Conservation (phyloP, 805 yeast species). For the Starmera caribaea region DNA sequence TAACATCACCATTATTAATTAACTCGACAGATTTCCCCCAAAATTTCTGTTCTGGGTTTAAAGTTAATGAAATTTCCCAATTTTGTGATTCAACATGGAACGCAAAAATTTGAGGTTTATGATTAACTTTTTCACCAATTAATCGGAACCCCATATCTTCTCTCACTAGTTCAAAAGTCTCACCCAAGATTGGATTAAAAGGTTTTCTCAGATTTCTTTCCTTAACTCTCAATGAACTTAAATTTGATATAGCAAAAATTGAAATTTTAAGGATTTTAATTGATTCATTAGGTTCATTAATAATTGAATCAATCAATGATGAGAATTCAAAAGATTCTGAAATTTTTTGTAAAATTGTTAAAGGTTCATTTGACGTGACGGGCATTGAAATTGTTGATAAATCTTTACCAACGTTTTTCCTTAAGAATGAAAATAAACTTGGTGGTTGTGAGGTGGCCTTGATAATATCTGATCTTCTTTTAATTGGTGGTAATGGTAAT, state of each 20-base stretch:
- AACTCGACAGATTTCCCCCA: slow-evolving; percentile 94
- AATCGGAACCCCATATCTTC: slow-evolving; percentile 72
- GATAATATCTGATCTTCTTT: slow-evolving; percentile 50
- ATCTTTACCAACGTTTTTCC: slow-evolving; percentile 92
- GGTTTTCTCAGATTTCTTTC: slow-evolving; percentile 80
- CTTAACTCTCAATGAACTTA: slow-evolving; percentile 65
- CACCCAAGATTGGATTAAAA: slow-evolving; percentile 90
- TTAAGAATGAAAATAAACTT: slow-evolving; percentile 63
- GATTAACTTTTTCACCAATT: slow-evolving; percentile 78
- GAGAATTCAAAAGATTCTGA: slow-evolving; percentile 77
- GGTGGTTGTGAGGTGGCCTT: slow-evolving; percentile 68
- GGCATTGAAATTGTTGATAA: slow-evolving; percentile 84
- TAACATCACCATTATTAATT: slow-evolving; percentile 60
- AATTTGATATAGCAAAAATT: slow-evolving; percentile 68
- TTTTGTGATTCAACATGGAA: slow-evolving; percentile 57
- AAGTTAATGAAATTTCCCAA: slow-evolving; percentile 63
- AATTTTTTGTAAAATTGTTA: slow-evolving; percentile 69
- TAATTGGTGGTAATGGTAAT: slow-evolving; percentile 40
- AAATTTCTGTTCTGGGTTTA: slow-evolving; percentile 74
- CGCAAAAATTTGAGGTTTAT: slow-evolving; percentile 83
- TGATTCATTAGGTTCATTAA: slow-evolving; percentile 30
- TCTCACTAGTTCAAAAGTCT: slow-evolving; percentile 82
- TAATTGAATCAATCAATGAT: slow-evolving; percentile 53
- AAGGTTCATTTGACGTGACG: slow-evolving; percentile 86
- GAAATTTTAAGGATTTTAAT: slow-evolving; percentile 64